Conservation (phyloP, 202 grass and related monocot species). For the Dendrocalamus latiflorus region DNA sequence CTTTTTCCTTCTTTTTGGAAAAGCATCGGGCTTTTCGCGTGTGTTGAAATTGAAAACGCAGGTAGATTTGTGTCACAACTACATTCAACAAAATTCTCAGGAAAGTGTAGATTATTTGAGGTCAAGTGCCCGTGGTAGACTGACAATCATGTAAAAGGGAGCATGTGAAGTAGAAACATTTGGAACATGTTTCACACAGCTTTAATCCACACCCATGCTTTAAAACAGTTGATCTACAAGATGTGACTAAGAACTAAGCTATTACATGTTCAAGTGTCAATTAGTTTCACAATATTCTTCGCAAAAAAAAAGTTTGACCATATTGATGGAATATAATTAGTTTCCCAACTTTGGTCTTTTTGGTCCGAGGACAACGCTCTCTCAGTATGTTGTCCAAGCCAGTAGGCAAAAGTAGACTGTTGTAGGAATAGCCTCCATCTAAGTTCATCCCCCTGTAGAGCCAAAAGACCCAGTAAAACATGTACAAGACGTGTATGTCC, state of each 20-base stretch:
- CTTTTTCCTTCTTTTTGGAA: constrained; percentile 5
- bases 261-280: not conserved
- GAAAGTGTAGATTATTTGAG: not conserved
- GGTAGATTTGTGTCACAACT: not conserved
- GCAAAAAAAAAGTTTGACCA: too few relatives aligned
- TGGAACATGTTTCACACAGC: not conserved
- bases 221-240: not conserved
- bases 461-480: too few relatives aligned
- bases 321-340: not conserved
- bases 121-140: not conserved
- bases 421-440: too few relatives aligned
- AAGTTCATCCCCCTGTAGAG: too few relatives aligned
- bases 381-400: not conserved
- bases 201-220: not conserved
- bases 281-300: not conserved
- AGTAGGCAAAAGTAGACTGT: not conserved
- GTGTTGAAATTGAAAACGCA: not conserved
- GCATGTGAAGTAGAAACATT: not conserved
- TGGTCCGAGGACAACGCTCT: not conserved
- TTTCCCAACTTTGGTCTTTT: not conserved
- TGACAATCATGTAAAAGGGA: not conserved
- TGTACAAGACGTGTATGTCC: too few relatives aligned
- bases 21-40: not conserved
- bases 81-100: too few relatives aligned
- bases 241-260: not conserved